Conservation (phyloP, 2,329 filamentous ascomycete species). For the Fusarium dimerum region DNA sequence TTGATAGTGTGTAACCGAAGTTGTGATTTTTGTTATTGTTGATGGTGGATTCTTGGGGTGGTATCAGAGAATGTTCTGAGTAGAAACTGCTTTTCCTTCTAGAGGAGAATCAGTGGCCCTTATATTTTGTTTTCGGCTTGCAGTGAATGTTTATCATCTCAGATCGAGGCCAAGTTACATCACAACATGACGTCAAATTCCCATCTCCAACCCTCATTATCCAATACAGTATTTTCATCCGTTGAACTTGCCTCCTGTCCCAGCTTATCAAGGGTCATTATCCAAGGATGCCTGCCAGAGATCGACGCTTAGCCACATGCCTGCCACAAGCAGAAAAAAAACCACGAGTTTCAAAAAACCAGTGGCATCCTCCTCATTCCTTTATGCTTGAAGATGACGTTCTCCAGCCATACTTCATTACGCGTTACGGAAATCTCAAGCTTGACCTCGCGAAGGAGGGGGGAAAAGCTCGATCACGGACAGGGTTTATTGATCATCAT, state of each 20-base stretch:
- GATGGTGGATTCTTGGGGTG: not conserved
- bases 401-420: conserved; percentile 16
- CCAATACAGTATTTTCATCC: conserved; percentile 8
- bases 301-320: conserved; percentile 8
- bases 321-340: not conserved
- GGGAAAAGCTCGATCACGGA: not conserved
- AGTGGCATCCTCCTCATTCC: too few relatives aligned
- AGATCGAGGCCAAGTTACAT: conserved; percentile 9
- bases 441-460: conserved; percentile 1
- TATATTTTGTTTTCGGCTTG: conserved; percentile 5
- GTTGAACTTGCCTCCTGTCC: conserved; percentile 3
- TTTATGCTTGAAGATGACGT: conserved; percentile 21
- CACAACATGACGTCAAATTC: conserved; percentile 26
- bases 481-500: not conserved
- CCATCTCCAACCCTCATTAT: not conserved
- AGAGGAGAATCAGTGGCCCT: conserved; percentile 7
- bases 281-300: not conserved
- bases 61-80: conserved; percentile 4
- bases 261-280: not conserved
- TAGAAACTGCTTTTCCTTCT: not conserved
- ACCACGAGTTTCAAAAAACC: too few relatives aligned
- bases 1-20: not conserved
- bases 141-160: conserved; percentile 1
- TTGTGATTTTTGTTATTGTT: not conserved
- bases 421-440: conserved; percentile 10